These are phyloP conservation scores for Circinella umbellata DNA, from an alignment of 371 early-diverging fungal species.

Conservation along the genomic window DNA sequence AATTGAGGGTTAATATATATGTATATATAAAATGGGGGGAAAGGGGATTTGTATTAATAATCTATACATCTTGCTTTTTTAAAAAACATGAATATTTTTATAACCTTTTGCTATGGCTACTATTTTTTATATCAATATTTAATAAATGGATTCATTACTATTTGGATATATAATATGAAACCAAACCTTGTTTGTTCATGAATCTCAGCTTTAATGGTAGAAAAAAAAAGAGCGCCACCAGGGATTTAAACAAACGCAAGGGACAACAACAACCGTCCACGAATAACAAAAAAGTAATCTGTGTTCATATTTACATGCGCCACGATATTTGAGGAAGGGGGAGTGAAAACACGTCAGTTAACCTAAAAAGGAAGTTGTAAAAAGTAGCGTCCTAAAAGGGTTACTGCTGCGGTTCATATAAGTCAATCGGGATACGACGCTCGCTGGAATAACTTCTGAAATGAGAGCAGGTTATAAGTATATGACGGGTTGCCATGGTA, in stretches of 20 bases:
- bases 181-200: no score
- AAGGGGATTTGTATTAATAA: not conserved
- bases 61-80: not conserved
- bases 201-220: no score
- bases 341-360: not conserved
- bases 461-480: not conserved
- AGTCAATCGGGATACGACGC: not conserved
- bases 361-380: not conserved
- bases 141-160: no score
- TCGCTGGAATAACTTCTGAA: not conserved
- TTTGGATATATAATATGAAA: no score
- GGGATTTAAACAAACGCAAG: no score
- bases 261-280: not conserved
- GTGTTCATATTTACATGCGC: slow-evolving; percentile 1
- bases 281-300: not conserved
- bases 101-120: no score
- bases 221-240: not conserved
- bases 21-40: not conserved
- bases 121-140: no score
- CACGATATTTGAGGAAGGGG: not conserved
- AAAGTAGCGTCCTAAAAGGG: not conserved
- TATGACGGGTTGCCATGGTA: not conserved
- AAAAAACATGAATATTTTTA: no score
- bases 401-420: not conserved
- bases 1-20: not conserved